Conservation (phyloP, 139 green algal genomes). For the Auxenochlorella pyrenoidosa region DNA sequence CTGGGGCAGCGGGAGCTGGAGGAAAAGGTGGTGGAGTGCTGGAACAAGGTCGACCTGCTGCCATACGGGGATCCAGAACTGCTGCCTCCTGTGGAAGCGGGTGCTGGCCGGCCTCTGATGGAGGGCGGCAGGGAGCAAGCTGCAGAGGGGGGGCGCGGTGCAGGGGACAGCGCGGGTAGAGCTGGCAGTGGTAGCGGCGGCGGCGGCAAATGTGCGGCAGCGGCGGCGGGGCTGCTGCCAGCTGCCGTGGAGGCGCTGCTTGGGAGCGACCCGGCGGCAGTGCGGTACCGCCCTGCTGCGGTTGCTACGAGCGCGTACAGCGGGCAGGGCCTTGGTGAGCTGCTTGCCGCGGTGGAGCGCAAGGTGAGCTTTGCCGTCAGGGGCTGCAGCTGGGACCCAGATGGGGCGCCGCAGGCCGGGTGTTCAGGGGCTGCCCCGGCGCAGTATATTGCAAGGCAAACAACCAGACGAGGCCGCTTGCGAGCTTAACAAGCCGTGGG, state of each 20-base stretch:
- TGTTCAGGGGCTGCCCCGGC: no score
- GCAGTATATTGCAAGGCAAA: no score
- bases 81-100: neutral
- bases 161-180: neutral
- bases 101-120: neutral
- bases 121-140: neutral
- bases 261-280: neutral
- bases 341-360: neutral
- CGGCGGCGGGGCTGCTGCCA: neutral
- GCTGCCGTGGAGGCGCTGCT: neutral
- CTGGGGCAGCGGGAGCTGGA: slow-evolving; percentile 43
- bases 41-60: slow-evolving; percentile 60
- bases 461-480: no score
- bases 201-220: neutral
- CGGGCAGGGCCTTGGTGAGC: neutral
- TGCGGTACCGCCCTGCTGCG: neutral
- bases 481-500: no score
- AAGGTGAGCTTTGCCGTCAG: neutral
- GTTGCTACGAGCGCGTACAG: slow-evolving; percentile 13
- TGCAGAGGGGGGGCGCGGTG: neutral
- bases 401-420: no score
- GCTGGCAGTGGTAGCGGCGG: neutral
- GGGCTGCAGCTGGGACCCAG: no score
- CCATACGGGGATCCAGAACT: neutral
- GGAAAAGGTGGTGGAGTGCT: slow-evolving; percentile 46